These are phyloP conservation scores for Ploettnerulaceae sp. DNA, from an alignment of 2,329 filamentous ascomycete genomes.

Conservation along the genomic window DNA sequence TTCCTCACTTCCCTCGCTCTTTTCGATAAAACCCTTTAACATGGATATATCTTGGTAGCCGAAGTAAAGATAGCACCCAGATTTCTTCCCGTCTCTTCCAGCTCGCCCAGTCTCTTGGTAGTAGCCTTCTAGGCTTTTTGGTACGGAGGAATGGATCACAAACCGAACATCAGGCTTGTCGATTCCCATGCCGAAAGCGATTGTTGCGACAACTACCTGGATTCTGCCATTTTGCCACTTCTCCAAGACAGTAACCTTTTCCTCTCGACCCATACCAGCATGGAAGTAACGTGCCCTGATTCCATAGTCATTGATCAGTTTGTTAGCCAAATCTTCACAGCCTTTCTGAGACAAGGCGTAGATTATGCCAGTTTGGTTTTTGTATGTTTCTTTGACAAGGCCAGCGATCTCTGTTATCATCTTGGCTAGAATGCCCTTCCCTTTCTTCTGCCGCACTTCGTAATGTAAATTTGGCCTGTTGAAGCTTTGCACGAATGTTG, in stretches of 20 bases:
- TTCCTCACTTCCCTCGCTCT: slow-evolving; percentile 68
- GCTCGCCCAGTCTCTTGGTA: slow-evolving; percentile 97
- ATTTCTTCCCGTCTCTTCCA: slow-evolving; percentile 81
- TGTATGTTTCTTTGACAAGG: slow-evolving; percentile 66
- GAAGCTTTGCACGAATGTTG: slow-evolving; percentile 87
- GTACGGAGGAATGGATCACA: slow-evolving; percentile 87
- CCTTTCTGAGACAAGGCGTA: slow-evolving; percentile 85
- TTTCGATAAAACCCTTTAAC: slow-evolving; percentile 75
- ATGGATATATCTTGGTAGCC: slow-evolving; percentile 70
- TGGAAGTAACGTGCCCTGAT: slow-evolving; percentile 84
- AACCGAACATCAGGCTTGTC: slow-evolving; percentile 96
- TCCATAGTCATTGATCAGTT: slow-evolving; percentile 53
- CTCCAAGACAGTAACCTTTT: slow-evolving; percentile 68
- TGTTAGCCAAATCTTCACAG: slow-evolving; percentile 73
- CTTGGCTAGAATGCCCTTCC: slow-evolving; percentile 50
- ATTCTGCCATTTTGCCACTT: slow-evolving; percentile 75
- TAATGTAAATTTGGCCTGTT: slow-evolving; percentile 95
- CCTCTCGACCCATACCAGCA: slow-evolving; percentile 63
- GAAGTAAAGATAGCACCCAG: slow-evolving; percentile 88
- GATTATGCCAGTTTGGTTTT: slow-evolving; percentile 76
- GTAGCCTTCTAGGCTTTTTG: slow-evolving; percentile 94
- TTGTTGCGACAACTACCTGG: slow-evolving; percentile 94
- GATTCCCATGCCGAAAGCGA: slow-evolving; percentile 99
- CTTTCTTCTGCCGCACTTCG: slow-evolving; percentile 70
- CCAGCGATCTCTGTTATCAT: slow-evolving; percentile 50